Base-by-base conservation (phyloP, 1,139 yeast species). In the Kodamaea anthophila region DNA sequence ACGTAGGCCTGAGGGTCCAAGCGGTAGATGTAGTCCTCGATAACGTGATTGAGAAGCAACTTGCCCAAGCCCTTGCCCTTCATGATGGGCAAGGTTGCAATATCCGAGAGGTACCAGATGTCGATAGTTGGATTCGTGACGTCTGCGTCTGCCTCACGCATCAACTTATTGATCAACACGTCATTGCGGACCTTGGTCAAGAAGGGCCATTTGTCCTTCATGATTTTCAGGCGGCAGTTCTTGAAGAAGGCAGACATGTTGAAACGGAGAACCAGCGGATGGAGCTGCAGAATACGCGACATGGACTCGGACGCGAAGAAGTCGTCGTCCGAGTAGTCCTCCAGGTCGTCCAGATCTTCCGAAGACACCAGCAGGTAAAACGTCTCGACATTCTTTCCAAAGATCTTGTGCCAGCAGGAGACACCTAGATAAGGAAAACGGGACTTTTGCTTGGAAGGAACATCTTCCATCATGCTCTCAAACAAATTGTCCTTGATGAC, bases 51-150 rank as follows among this genome's bases (percentile, higher is more conserved):
- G 32, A 61, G 44, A 30, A 62, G 47, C 30, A 51, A 43, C 40
- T 53, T 55, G 29, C 65, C 69, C 34, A 61, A 49, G 5, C 67
- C 65, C 34, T 56, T 57, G 31, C 69, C 68, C 38, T 58, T 53
- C 60, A 59, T 58, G 11, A 58, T 43, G 9, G 68, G 68, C 29
- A 60, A 46, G 24, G 61, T 55, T 18, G 67, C 66, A 35, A 62
- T 48, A 42, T 62, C 68, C 44, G 56, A 52, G 35, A 62, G 52
- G 42, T 62, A 62, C 68, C 69, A 62, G 34, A 61, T 52, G 24
- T 42, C 44, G 16, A 42, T 26, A 14, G 33, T 31, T 7, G 37
- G 39, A 7, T 30, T 21, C 9, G 30, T 12, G n/a, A 28, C 27
- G 15, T 34, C 36, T 11, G 31, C 23, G 9, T 28, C 29, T 8